Conservation (phyloP, 1,284 basidiomycete species). For the Lentinus polychrous region DNA sequence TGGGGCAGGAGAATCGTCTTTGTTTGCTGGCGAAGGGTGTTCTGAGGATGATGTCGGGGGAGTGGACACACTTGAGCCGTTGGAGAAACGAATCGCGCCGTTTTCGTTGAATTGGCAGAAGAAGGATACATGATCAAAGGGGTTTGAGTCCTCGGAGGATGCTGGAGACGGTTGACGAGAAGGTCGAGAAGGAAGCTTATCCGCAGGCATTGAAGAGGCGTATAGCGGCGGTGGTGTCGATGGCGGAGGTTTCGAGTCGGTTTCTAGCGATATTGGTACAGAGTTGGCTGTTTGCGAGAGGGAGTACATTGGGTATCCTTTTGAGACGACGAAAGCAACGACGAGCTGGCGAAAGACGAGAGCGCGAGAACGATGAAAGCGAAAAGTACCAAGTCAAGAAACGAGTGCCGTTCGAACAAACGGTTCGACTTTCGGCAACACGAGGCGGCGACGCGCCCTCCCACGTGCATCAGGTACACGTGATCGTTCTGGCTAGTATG, state of each 20-base stretch:
- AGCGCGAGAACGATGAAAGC: constrained; percentile 7
- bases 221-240: not conserved
- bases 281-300: not conserved
- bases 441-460: constrained; percentile 9
- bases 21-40: constrained; percentile 31
- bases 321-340: constrained; percentile 1
- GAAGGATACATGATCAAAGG: not conserved
- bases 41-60: constrained; percentile 34
- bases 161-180: constrained; percentile 4
- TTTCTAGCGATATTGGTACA: constrained; percentile 3
- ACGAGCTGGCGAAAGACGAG: not conserved
- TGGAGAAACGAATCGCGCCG: constrained; percentile 39
- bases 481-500: not conserved
- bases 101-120: not conserved
- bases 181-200: not conserved
- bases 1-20: constrained; percentile 13
- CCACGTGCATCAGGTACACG: constrained; percentile 9
- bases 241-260: not conserved
- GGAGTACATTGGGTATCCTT: constrained; percentile 4
- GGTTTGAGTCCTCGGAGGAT: constrained; percentile 4
- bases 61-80: constrained; percentile 29
- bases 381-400: not conserved
- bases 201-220: not conserved
- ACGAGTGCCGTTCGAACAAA: not conserved
- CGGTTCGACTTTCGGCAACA: constrained; percentile 5